Evolutionary conservation across 345 rosid species (phyloP), one percentile per base, ranked within the genome.

Genomic region (Stellera chamaejasme): DNA sequence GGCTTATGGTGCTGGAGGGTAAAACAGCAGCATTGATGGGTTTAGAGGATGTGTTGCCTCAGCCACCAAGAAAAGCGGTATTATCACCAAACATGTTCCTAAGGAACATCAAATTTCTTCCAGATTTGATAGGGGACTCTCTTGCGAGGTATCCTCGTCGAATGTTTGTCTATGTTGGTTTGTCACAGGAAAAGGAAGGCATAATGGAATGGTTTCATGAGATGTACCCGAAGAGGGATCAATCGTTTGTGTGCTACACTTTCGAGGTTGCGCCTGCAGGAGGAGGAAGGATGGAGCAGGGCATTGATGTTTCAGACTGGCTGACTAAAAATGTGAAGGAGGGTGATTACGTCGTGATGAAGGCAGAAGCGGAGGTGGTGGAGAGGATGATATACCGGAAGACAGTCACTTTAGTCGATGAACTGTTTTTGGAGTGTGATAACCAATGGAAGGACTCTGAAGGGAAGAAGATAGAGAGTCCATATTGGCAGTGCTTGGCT

Each of bases 401-500:
- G 27, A 44, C 57, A 9, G 56, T 67, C 2, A 27, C 47, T 65
- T 50, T 75, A 69, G 75, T 72, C 43, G 83, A 75, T 43, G 83
- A 78, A 59, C 48, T 78, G 66, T 67, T 78, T 48, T 19, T 78
- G 19, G 74, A 73, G 61, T 79, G 84, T 55, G 54, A 71, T 14
- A 67, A 56, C 46, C 77, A 70, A 41, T 63, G 72, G 76, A 55
- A 58, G 16, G 58, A 69, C 10, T 44, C 47, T 14, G 19, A 50
- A 25, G 65, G 10, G 57, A 52, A 44, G 47, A 45, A 54, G 61
- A 61, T 59, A 54, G 64, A 63, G 52, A 68, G 81, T 63, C 73
- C 81, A 66, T 73, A 73, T 61, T 76, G 84, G 84, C 81, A 76
- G 55, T 76, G 84, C 52, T 45, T 76, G 61, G 65, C 77, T 12